Evolutionary conservation across 2,329 filamentous ascomycete genomes (phyloP), one percentile per base, ranked within the genome.

Genomic region (Fusarium sp.): DNA sequence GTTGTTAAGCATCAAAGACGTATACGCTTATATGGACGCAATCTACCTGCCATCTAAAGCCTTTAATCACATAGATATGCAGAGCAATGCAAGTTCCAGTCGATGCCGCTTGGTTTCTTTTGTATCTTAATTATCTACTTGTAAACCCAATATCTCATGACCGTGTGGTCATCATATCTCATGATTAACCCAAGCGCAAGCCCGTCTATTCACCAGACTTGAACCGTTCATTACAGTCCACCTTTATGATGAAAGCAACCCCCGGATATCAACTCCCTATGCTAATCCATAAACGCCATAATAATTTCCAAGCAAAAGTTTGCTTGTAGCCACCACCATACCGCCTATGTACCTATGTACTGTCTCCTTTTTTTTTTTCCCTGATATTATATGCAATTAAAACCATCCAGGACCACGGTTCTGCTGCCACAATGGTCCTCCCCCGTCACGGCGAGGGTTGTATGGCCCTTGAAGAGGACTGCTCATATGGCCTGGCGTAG

Each of bases 401-500:
- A 86, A 53, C 73, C 84, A 79, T 66, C 79, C 80, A 65, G 82
- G 82, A 57, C 81, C 80, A 59, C 84, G 79, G 53, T 86, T 86
- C 77, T 87, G 85, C 76, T 87, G 85, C 85, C 85, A 87, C 39
- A 87, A 76, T 7, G 84, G 84, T 43, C 83, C 76, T 25, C 80
- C 76, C 4, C 77, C 78, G 8, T 68, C 67, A 28, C 75, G 65
- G 23, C 69, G 73, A 26, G 72, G 73, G 18, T 71, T 67, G 21
- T 71, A 71, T 49, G 71, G 31, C 10, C 6, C 6, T 34, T 67
- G 66, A 39, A 52, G 18, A 42, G 49, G 34, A 42, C 49, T 52
- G 34, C 64, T 71, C 55, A 65, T 58, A 42, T 76, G 57, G 7
- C 57, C 73, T 61, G 25, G 65, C 41, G 45, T 67, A 39, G 59